phyloP scores from a whole-genome alignment of 257 asterid genomes.

The Anisodus acutangulus region DNA sequence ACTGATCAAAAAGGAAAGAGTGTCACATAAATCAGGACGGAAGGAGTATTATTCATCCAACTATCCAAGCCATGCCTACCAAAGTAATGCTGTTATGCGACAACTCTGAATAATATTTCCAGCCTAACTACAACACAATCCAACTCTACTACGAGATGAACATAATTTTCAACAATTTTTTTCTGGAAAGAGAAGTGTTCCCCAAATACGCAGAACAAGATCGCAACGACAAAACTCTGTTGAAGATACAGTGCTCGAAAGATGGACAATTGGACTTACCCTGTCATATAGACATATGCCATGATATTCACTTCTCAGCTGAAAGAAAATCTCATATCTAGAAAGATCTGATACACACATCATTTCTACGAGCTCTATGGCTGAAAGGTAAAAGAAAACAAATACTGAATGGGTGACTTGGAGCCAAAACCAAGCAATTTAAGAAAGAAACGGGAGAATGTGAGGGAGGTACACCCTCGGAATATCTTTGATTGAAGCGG shows the following conservation, averaged over 20 bases:
- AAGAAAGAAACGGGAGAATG: background rate
- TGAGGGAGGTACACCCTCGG: background rate
- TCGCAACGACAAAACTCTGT: background rate
- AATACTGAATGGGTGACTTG: background rate
- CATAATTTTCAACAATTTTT: background rate
- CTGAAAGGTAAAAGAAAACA: background rate
- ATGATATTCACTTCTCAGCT: background rate
- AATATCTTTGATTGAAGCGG: background rate
- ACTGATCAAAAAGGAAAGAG: too few relatives aligned
- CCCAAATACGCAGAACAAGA: background rate
- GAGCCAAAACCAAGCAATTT: background rate
- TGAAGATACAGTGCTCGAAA: background rate
- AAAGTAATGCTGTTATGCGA: background rate
- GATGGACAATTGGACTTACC: background rate
- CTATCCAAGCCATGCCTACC: constrained; percentile 2
- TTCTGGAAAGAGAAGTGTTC: background rate
- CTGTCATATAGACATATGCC: background rate
- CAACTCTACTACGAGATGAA: background rate
- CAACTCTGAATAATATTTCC: background rate
- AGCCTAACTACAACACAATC: background rate
- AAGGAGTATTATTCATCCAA: background rate
- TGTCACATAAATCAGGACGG: too few relatives aligned
- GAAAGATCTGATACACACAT: background rate
- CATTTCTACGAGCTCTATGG: background rate
- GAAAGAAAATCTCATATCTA: background rate